These are phyloP conservation scores for Eimeria sp. DNA, from an alignment of 169 alveolate species.

Conservation along the genomic window DNA sequence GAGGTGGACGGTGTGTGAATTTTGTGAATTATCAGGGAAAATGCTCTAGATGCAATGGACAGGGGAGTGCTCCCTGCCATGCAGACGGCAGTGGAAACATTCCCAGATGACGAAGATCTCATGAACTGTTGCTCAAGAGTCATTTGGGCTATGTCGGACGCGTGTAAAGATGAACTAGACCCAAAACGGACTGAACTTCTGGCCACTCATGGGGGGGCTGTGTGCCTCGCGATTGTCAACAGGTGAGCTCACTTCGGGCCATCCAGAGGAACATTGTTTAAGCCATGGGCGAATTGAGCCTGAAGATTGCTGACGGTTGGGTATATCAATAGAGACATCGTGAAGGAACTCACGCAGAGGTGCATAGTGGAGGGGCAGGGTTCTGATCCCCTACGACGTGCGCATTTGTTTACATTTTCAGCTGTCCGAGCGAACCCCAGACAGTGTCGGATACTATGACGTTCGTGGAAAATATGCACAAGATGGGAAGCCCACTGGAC, in stretches of 20 bases:
- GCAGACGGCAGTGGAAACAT: slow-evolving; percentile 92
- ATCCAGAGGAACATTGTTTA: background rate
- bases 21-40: slow-evolving; percentile 86
- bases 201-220: slow-evolving; percentile 64
- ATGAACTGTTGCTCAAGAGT: slow-evolving; percentile 90
- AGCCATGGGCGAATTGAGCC: background rate
- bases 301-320: background rate
- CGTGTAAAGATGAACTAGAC: slow-evolving; percentile 91
- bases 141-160: slow-evolving; percentile 93
- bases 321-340: background rate
- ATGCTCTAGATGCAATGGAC: slow-evolving; percentile 94
- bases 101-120: slow-evolving; percentile 95
- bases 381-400: background rate
- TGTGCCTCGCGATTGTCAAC: slow-evolving; percentile 66
- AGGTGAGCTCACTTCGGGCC: slow-evolving; percentile 18
- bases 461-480: slow-evolving; percentile 89
- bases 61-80: slow-evolving; percentile 92
- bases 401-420: slow-evolving; percentile 18
- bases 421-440: slow-evolving; percentile 90
- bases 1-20: background rate
- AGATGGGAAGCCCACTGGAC: slow-evolving; percentile 84
- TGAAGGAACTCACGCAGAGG: background rate
- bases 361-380: background rate
- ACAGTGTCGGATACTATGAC: slow-evolving; percentile 90
- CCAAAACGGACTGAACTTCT: slow-evolving; percentile 51